phyloP scores from a whole-genome alignment of 2,329 filamentous ascomycete species.

The Fusarium vanettenii region DNA sequence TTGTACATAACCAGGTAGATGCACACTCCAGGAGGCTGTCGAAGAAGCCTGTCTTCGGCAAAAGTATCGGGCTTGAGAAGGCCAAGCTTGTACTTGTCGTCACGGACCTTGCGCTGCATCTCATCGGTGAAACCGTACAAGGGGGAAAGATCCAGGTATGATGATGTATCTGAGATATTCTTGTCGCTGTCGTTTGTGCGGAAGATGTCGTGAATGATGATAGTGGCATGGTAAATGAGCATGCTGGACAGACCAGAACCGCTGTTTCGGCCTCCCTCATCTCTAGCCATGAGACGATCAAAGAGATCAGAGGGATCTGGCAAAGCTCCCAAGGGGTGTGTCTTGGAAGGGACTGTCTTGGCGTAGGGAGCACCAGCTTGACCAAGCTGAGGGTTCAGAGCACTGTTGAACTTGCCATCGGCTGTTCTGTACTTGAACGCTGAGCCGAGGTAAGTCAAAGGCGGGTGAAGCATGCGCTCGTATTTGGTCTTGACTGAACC shows the following conservation, averaged over 20 bases:
- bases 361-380: constrained; percentile 46
- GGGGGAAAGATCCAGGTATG: constrained; percentile 59
- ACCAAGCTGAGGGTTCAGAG: constrained; percentile 44
- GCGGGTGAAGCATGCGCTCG: neutral
- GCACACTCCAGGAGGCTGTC: constrained; percentile 75
- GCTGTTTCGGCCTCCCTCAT: constrained; percentile 45
- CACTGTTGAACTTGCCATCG: constrained; percentile 46
- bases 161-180: constrained; percentile 52
- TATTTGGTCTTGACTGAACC: constrained; percentile 1
- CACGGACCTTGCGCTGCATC: constrained; percentile 49
- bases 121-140: constrained; percentile 54
- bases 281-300: constrained; percentile 46
- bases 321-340: constrained; percentile 38
- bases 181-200: constrained; percentile 48
- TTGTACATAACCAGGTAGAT: constrained; percentile 79
- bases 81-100: constrained; percentile 48
- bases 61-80: constrained; percentile 68
- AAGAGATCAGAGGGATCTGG: constrained; percentile 48
- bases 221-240: constrained; percentile 61
- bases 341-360: constrained; percentile 43
- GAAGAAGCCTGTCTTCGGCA: constrained; percentile 71
- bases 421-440: constrained; percentile 41
- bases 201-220: constrained; percentile 65
- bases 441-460: constrained; percentile 39
- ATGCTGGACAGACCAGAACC: constrained; percentile 58